Base-by-base conservation (phyloP, 1,284 basidiomycete genomes). In the Flammula alnicola region DNA sequence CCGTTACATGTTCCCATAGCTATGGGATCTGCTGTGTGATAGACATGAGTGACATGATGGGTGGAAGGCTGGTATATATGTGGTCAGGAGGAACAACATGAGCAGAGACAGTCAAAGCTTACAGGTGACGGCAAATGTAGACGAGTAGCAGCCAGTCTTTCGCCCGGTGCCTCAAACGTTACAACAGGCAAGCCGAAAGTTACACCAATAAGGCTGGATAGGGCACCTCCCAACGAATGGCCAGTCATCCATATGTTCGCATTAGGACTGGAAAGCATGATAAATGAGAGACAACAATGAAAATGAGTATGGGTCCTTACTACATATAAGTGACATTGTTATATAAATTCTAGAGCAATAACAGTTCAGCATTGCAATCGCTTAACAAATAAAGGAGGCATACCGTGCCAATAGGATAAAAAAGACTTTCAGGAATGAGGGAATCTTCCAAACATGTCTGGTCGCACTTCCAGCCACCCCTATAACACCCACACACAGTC, bases 241-340 rank as follows among this genome's bases (percentile, higher is more conserved):
- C 96, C 96, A 12, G 83, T 84, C 32, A 98, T 73, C 97, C 96
- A 99, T 52, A 99, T 91, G 57, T 91, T 90, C 46, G 95, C 83
- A 55, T 91, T 73, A 7, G 96, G 97, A 69, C 72, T 74, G 20
- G 9, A 50, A 20, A 6, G 27, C 26, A 39, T 29, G 36, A 29
- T 31, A 38, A 47, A 40, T 12, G 1, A 25, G 10, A 19, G n/a
- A 12, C 30, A 14, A 29, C n/a, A 22, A 12, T 25, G 29, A 26
- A 32, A 23, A 38, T 9, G 25, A 27, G 26, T 12, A 22, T 35
- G 14, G 26, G 16, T n/a, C n/a, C 67, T 60, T 49, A 74, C 72
- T 97, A 99, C 79, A 96, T 84, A 66, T 91, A 91, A 4, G 94
- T 90, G 44, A 99, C 62, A 74, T 98, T 94, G 77, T 95, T 91